Evolutionary conservation across 192 early-diverging fungal genomes (phyloP), one percentile per base, ranked within the genome.

Genomic region (Coemansia sp.): DNA sequence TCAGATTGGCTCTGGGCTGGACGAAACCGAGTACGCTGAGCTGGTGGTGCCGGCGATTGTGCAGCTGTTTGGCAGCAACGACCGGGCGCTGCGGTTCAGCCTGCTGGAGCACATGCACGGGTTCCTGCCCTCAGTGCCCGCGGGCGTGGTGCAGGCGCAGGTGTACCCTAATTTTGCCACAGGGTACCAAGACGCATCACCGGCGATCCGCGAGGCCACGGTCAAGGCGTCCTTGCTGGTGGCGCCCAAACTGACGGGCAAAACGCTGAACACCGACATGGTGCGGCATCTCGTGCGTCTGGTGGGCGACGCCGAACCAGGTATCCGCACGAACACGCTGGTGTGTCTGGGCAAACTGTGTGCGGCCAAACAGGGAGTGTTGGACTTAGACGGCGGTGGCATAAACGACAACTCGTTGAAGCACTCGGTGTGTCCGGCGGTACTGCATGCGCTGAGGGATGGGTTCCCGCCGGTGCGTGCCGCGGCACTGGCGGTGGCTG

Each of bases 261-360:
- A 69, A 43, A 48, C 52, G 3, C 62, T 72, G 7, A 73, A 96
- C 70, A 87, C 89, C 61, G 92, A 96, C 46, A 67, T 96, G 1
- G 57, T 98, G 24, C 68, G 87, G 57, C 90, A 92, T 59, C 80
- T 97, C 9, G 93, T 91, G n/a, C 93, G 92, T 41, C 72, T 93
- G 24, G 90, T 95, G 45, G 83, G 82, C 25, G 96, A 98, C 70
- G 82, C 86, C 19, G 95, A 98, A 59, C 92, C 96, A 1, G 94
- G 95, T 2, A 98, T 98, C 62, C 82, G 96, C 24, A 95, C 96
- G 9, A 98, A 98, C 68, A 89, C 95, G 15, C 91, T 93, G 14
- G 91, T 98, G 39, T 97, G 94, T 61, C 67, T 98, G 14, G 94
- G 92, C n/a, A 96, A 97, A 68, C 83, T 97, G 38, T 86, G 86